These are phyloP conservation scores for Primulina huaijiensis DNA, from an alignment of 257 asterid species.

Conservation along the genomic window DNA sequence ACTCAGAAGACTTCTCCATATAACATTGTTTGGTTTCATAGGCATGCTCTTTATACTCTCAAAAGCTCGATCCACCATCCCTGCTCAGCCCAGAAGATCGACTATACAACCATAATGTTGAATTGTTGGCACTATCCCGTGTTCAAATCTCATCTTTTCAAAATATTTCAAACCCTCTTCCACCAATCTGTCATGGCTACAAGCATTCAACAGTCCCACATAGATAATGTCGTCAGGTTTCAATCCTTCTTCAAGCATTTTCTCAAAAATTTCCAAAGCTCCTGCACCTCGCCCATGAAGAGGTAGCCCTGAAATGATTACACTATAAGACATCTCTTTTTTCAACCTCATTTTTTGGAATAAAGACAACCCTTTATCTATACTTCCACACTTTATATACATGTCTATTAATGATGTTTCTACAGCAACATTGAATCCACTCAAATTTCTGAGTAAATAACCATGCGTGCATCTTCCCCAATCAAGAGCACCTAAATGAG, in stretches of 20 bases:
- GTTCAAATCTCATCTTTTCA: constrained; percentile 47
- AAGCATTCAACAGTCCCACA: constrained; percentile 68
- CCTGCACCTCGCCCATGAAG: constrained; percentile 55
- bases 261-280: constrained; percentile 45
- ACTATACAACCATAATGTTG: constrained; percentile 87
- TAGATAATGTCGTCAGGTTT: constrained; percentile 65
- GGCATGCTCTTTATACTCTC: constrained; percentile 58
- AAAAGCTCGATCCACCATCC: constrained; percentile 48
- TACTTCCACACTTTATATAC: constrained; percentile 66
- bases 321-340: constrained; percentile 62
- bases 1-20: constrained; percentile 76
- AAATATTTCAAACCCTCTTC: constrained; percentile 51
- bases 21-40: constrained; percentile 53
- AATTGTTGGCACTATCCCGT: constrained; percentile 49
- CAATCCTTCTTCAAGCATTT: constrained; percentile 56
- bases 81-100: constrained; percentile 68
- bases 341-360: constrained; percentile 43
- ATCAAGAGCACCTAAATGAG: constrained; percentile 56
- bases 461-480: constrained; percentile 59
- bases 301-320: constrained; percentile 66
- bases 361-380: constrained; percentile 52
- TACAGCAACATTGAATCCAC: constrained; percentile 61
- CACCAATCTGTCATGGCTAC: constrained; percentile 59
- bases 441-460: constrained; percentile 53
- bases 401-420: constrained; percentile 61